Percentiles rank a stretch among this genome's conserved stretches.
phyloP scores from a whole-genome alignment of 2,329 filamentous ascomycete species.

The Grosmannia huntii region DNA sequence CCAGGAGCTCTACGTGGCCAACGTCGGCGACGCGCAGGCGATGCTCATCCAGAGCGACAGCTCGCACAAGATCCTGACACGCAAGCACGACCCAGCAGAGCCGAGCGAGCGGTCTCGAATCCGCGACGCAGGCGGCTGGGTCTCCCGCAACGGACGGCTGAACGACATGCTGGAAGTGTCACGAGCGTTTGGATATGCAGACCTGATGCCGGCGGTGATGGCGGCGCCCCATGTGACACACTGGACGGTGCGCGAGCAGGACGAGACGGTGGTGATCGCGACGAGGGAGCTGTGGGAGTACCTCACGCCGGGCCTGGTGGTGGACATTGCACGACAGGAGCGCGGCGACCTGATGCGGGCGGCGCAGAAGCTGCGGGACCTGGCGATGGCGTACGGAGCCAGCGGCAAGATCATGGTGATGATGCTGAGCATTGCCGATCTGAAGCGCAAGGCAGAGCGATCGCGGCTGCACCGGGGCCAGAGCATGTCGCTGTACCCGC shows the following conservation, averaged over 20 bases:
- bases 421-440: constrained; percentile 86
- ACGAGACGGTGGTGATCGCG: constrained; percentile 87
- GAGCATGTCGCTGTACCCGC: constrained; percentile 75
- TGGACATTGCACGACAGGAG: constrained; percentile 81
- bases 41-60: constrained; percentile 87
- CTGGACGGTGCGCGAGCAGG: constrained; percentile 68
- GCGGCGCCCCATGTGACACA: constrained; percentile 76
- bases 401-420: constrained; percentile 97
- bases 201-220: constrained; percentile 84
- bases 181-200: constrained; percentile 86
- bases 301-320: constrained; percentile 75
- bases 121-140: constrained; percentile 87
- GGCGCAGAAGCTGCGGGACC: constrained; percentile 83
- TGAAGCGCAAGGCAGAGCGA: constrained; percentile 70
- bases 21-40: constrained; percentile 92
- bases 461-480: constrained; percentile 61
- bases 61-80: constrained; percentile 68
- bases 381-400: constrained; percentile 91
- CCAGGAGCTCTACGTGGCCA: constrained; percentile 85
- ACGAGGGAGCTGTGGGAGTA: constrained; percentile 95
- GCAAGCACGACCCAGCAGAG: constrained; percentile 88
- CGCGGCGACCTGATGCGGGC: constrained; percentile 86
- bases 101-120: constrained; percentile 74
- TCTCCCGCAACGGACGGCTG: constrained; percentile 84
- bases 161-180: constrained; percentile 89